A percentile compares a stretch with the other conserved stretches of the same genome.
Evolutionary conservation across 2,329 filamentous ascomycete species (phyloP).

Genomic region (Penicillium sp.): DNA sequence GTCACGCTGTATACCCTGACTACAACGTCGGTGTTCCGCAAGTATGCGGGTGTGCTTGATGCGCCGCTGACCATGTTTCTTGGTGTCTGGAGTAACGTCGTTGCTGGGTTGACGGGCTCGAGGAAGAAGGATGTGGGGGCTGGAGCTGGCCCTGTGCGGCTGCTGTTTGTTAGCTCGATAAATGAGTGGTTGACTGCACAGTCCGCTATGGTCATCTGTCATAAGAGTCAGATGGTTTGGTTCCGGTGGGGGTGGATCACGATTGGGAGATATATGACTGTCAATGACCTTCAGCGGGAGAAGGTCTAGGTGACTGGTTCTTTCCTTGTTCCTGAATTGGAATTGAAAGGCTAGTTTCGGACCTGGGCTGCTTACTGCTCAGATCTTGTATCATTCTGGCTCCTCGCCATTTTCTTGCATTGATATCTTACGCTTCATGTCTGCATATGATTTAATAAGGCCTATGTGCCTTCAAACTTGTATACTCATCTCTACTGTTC

Average conservation of each 20-base stretch:
- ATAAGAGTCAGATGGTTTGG: slow-evolving; percentile 97
- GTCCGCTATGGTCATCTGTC: slow-evolving; percentile 82
- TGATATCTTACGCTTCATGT: neutral
- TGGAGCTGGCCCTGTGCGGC: slow-evolving; percentile 42
- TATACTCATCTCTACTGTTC: neutral
- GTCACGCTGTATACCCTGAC: slow-evolving; percentile 83
- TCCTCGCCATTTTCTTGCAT: neutral
- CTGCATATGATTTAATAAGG: neutral
- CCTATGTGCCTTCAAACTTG: neutral
- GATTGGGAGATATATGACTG: slow-evolving; percentile 87
- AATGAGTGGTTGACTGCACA: slow-evolving; percentile 65
- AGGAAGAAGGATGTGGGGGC: slow-evolving; percentile 3
- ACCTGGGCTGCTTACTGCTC: neutral
- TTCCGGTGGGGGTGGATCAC: slow-evolving; percentile 95
- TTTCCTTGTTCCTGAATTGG: neutral
- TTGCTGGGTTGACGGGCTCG: slow-evolving; percentile 5
- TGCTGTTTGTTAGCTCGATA: slow-evolving; percentile 71
- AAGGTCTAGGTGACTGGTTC: slow-evolving; percentile 36
- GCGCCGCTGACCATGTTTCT: slow-evolving; percentile 64
- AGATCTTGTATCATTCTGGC: neutral
- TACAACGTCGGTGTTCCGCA: slow-evolving; percentile 68
- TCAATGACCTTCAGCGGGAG: slow-evolving; percentile 77
- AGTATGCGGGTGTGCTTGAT: slow-evolving; percentile 79
- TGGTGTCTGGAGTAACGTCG: slow-evolving; percentile 47
- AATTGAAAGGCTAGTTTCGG: neutral